Evolutionary conservation across 2,329 filamentous ascomycete genomes (phyloP).

Genomic region (Mollisiaceae sp.): DNA sequence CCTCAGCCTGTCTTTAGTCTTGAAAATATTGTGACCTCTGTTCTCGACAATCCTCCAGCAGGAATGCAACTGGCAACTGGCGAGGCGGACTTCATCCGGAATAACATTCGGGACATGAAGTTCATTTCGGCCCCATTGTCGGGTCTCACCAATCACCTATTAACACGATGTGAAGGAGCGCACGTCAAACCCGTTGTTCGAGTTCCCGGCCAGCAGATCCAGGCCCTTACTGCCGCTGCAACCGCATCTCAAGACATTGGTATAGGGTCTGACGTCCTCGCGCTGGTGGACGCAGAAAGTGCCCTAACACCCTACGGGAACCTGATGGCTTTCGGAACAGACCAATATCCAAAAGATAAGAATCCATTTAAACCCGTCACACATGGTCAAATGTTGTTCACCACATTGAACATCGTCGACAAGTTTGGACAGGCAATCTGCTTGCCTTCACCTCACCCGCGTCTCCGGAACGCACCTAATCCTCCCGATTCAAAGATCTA

Average conservation of each 20-base stretch:
- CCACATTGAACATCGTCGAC: conserved; percentile 54
- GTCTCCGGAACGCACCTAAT: conserved; percentile 28
- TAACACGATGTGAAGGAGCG: conserved; percentile 44
- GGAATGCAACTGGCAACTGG: not conserved
- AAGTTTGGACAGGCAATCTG: conserved; percentile 51
- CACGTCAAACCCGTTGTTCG: conserved; percentile 48
- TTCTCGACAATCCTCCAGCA: conserved; percentile 8
- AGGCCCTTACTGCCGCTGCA: conserved; percentile 25
- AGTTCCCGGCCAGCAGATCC: conserved; percentile 19
- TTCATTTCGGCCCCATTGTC: conserved; percentile 38
- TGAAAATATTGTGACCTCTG: conserved; percentile 31
- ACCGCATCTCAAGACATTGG: conserved; percentile 27
- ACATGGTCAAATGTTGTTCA: conserved; percentile 52
- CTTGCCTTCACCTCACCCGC: conserved; percentile 40
- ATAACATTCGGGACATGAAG: conserved; percentile 7
- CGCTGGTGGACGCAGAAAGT: conserved; percentile 38
- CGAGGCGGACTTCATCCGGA: not conserved
- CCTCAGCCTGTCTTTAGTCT: conserved; percentile 49
- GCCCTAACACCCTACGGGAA: conserved; percentile 46
- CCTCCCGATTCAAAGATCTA: conserved; percentile 13
- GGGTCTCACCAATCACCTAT: conserved; percentile 43
- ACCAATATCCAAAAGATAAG: conserved; percentile 15
- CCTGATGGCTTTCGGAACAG: conserved; percentile 34
- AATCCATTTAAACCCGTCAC: conserved; percentile 51
- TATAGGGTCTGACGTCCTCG: conserved; percentile 11